These are phyloP conservation scores for Lumnitzera racemosa DNA, from an alignment of 345 rosid genomes.

Conservation along the genomic window DNA sequence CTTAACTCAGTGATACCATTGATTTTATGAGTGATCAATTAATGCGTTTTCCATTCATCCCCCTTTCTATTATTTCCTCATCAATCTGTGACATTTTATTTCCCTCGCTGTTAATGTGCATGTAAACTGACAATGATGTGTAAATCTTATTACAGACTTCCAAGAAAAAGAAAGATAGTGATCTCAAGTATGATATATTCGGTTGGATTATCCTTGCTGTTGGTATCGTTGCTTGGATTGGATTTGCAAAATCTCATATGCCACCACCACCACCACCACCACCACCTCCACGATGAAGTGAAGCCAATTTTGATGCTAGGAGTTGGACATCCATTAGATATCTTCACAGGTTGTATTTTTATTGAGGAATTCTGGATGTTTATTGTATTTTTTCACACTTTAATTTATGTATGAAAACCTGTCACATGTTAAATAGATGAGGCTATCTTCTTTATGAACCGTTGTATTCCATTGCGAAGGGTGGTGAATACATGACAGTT, in stretches of 20 bases:
- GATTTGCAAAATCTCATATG: slow-evolving; percentile 66
- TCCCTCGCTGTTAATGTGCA: not conserved
- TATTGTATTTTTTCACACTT: too few relatives aligned
- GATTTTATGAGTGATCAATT: too few relatives aligned
- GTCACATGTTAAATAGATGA: too few relatives aligned
- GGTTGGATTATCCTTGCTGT: slow-evolving; percentile 87
- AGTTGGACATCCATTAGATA: not conserved
- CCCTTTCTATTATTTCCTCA: too few relatives aligned
- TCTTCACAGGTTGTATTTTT: not conserved
- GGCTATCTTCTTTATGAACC: too few relatives aligned
- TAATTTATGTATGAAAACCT: too few relatives aligned
- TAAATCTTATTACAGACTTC: slow-evolving; percentile 19
- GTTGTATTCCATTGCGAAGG: too few relatives aligned
- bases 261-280: slow-evolving; percentile 38
- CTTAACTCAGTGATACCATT: too few relatives aligned
- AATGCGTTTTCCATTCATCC: too few relatives aligned
- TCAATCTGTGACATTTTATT: not conserved
- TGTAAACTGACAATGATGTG: too few relatives aligned
- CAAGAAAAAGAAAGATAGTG: slow-evolving; percentile 62
- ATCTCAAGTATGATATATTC: slow-evolving; percentile 61
- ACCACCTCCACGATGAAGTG: slow-evolving; percentile 7
- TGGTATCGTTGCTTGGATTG: slow-evolving; percentile 76
- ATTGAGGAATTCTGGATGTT: not conserved
- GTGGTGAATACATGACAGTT: too few relatives aligned
- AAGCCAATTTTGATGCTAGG: not conserved